These are phyloP conservation scores for Daldinia concentrica DNA, from an alignment of 495 filamentous ascomycete species.

Conservation along the genomic window DNA sequence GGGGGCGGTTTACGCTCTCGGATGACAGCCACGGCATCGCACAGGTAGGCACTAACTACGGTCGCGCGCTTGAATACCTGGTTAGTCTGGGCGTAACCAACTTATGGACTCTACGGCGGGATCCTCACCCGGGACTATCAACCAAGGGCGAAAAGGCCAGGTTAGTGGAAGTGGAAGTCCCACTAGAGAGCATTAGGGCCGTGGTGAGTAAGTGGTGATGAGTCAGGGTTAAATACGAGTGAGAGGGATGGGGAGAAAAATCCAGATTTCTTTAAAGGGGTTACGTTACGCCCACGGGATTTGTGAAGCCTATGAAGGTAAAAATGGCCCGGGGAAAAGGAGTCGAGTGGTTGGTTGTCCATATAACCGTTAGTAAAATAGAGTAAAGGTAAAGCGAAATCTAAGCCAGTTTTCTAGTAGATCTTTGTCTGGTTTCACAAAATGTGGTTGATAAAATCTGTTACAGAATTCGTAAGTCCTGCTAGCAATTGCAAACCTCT, in stretches of 20 bases:
- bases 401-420: neutral
- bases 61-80: slow-evolving; percentile 64
- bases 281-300: neutral
- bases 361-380: slow-evolving; percentile 18
- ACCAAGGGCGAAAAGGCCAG: slow-evolving; percentile 33
- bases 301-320: neutral
- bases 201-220: slow-evolving; percentile 39
- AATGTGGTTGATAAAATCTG: neutral
- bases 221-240: neutral
- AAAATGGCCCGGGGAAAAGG: neutral
- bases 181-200: slow-evolving; percentile 28
- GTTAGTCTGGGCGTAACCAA: slow-evolving; percentile 56
- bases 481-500: too few species aligned
- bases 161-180: slow-evolving; percentile 45
- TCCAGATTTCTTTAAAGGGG: neutral
- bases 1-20: slow-evolving; percentile 85
- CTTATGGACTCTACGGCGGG: slow-evolving; percentile 59
- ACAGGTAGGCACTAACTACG: slow-evolving; percentile 73
- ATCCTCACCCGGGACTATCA: slow-evolving; percentile 14
- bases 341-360: neutral
- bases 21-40: slow-evolving; percentile 90
- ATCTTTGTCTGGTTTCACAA: neutral
- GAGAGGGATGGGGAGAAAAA: neutral
- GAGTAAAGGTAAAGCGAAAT: too few species aligned
- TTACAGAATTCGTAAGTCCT: neutral